phyloP scores from a whole-genome alignment of 2,329 filamentous ascomycete species.

The Stagonosporopsis cucurbitacearum region DNA sequence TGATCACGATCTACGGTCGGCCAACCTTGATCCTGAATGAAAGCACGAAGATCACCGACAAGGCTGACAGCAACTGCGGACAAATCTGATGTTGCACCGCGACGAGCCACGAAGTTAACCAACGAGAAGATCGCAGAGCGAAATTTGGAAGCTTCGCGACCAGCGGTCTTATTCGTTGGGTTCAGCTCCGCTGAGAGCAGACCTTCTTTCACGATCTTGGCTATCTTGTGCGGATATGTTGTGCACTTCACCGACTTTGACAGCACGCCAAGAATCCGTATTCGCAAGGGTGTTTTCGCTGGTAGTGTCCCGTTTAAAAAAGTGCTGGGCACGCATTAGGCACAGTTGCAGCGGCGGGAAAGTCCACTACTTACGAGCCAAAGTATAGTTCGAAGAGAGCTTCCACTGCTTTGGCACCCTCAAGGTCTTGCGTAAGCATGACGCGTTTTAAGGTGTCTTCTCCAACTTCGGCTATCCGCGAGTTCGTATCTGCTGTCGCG shows the following conservation, averaged over 20 bases:
- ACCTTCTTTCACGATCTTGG: slow-evolving; percentile 72
- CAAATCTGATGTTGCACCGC: slow-evolving; percentile 68
- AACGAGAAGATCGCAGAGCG: slow-evolving; percentile 84
- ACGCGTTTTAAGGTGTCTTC: slow-evolving; percentile 88
- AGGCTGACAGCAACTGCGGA: slow-evolving; percentile 70
- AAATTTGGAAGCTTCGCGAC: slow-evolving; percentile 79
- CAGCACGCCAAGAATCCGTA: slow-evolving; percentile 76
- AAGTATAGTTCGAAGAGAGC: slow-evolving; percentile 77
- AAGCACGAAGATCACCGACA: slow-evolving; percentile 72
- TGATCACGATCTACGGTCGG: slow-evolving; percentile 65
- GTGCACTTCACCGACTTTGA: slow-evolving; percentile 79
- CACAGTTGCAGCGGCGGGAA: background rate
- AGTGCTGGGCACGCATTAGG: slow-evolving; percentile 16
- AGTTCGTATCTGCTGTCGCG: slow-evolving; percentile 82
- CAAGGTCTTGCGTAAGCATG: slow-evolving; percentile 70
- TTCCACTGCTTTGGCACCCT: slow-evolving; percentile 68
- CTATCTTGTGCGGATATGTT: slow-evolving; percentile 70
- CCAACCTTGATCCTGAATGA: slow-evolving; percentile 84
- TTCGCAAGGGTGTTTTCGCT: slow-evolving; percentile 73
- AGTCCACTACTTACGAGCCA: slow-evolving; percentile 42
- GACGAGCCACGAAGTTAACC: slow-evolving; percentile 82
- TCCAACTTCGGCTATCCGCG: slow-evolving; percentile 79
- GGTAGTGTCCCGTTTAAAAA: slow-evolving; percentile 51
- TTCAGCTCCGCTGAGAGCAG: slow-evolving; percentile 56
- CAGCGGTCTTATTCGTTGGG: slow-evolving; percentile 54